Evolutionary conservation across 2,329 filamentous ascomycete genomes (phyloP).

Genomic region (Phyllosticta paracitricarpa): DNA sequence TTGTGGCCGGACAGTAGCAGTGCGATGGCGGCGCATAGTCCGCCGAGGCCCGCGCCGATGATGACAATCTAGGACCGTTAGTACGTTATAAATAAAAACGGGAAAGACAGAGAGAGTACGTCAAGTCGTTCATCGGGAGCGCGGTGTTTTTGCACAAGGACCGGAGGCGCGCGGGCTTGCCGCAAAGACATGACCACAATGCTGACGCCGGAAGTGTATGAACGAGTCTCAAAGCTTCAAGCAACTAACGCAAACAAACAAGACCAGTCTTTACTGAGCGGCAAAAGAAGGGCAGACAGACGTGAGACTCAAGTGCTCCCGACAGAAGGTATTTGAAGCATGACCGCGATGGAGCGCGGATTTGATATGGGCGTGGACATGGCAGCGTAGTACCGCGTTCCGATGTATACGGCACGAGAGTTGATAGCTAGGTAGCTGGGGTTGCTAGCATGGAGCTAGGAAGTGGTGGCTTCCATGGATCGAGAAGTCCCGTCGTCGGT

Average conservation of each 20-base stretch:
- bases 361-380: background rate
- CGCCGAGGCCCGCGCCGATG: conserved; percentile 47
- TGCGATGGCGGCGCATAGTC: conserved; percentile 42
- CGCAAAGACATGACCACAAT: background rate
- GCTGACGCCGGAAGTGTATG: background rate
- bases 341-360: background rate
- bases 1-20: conserved; percentile 36
- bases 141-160: conserved; percentile 20
- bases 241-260: background rate
- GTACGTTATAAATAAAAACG: too few species aligned
- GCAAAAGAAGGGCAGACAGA: background rate
- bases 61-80: conserved; percentile 34
- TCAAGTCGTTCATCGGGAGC: conserved; percentile 19
- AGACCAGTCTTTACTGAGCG: background rate
- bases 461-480: background rate
- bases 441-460: background rate
- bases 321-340: background rate
- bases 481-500: background rate
- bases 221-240: background rate
- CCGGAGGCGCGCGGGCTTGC: conserved; percentile 10
- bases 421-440: background rate
- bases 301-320: background rate
- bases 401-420: background rate
- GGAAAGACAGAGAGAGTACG: conserved; percentile 12
- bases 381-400: background rate